Conservation (phyloP, 768 basidiomycete species). For the Tulasnella sp. region DNA sequence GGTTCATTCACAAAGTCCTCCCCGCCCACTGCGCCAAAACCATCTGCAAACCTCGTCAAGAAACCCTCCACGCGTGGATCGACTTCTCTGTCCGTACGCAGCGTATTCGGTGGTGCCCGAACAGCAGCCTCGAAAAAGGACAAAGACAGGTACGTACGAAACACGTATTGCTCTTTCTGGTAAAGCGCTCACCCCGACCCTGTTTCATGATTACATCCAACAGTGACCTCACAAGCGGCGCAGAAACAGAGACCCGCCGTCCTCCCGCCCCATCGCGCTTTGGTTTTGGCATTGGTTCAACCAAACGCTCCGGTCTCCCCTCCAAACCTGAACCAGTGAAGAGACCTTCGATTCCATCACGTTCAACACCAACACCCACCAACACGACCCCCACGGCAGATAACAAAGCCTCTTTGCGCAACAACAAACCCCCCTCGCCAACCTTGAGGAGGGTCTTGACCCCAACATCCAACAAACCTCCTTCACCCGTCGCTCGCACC, state of each 20-base stretch:
- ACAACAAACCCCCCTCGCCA: neutral
- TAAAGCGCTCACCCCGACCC: neutral
- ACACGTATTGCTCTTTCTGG: neutral
- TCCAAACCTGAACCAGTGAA: neutral
- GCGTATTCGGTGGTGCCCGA: neutral
- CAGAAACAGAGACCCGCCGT: neutral
- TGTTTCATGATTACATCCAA: neutral
- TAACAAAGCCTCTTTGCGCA: neutral
- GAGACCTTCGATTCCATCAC: neutral
- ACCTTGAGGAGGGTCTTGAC: neutral
- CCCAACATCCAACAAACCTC: neutral
- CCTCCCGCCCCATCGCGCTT: neutral
- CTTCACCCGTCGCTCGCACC: neutral
- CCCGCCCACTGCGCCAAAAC: neutral
- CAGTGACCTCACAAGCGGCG: neutral
- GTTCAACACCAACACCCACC: neutral
- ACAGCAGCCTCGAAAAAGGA: neutral
- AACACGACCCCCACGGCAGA: neutral
- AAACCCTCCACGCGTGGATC: neutral
- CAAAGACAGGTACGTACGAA: conserved; percentile 5
- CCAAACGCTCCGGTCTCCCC: neutral
- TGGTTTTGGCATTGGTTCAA: neutral
- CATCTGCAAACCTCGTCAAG: neutral
- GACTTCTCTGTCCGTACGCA: neutral
- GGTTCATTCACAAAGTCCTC: neutral